Conservation (phyloP, 306 rosid genomes). For the Cucurbita moschata region DNA sequence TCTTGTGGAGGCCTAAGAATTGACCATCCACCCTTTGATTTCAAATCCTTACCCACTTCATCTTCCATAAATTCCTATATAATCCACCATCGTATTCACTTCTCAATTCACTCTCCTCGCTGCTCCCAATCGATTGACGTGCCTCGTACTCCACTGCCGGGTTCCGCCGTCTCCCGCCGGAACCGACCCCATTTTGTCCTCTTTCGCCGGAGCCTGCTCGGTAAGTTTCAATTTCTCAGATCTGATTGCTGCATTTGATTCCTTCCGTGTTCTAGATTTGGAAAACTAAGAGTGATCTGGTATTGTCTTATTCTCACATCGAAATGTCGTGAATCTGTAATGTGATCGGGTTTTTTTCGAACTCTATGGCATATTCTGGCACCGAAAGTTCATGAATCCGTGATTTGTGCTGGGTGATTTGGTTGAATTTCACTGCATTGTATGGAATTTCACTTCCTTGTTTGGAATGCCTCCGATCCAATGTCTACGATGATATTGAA, state of each 20-base stretch:
- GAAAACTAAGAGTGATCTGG: not conserved
- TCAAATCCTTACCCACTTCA: not conserved
- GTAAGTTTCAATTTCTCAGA: not conserved
- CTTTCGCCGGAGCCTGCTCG: not conserved
- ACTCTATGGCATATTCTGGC: too few relatives aligned
- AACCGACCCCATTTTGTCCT: not conserved
- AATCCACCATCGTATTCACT: not conserved
- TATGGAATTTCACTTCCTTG: not conserved
- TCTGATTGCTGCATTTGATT: not conserved
- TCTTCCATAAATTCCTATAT: not conserved
- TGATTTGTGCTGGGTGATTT: too few relatives aligned
- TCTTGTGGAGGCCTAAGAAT: not conserved
- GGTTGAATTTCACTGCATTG: not conserved
- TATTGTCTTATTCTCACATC: not conserved
- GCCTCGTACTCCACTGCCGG: not conserved
- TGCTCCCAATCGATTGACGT: not conserved
- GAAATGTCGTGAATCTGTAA: not conserved
- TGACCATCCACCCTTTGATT: not conserved
- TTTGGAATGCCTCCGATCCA: not conserved
- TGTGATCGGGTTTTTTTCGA: not conserved
- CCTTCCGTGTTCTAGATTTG: not conserved
- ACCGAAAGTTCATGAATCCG: too few relatives aligned
- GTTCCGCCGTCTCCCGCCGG: not conserved
- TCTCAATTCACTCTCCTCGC: not conserved
- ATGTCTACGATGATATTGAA: not conserved